phyloP scores from a whole-genome alignment of 805 yeast genomes.

The Saccharomycopsis olivae region DNA sequence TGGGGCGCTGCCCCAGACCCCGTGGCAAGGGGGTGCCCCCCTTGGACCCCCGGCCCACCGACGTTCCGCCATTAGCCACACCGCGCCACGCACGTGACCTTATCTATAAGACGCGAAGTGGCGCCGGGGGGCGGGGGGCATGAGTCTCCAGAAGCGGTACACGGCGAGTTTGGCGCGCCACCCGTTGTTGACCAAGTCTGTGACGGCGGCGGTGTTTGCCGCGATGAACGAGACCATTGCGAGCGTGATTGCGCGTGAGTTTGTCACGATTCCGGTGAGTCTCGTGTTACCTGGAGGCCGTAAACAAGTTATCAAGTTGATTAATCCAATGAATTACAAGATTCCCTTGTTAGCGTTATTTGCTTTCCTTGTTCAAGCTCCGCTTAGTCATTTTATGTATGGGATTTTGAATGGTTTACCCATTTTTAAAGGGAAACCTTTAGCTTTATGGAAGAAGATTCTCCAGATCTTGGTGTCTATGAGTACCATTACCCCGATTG shows the following conservation, averaged over 20 bases:
- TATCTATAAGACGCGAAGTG: no score
- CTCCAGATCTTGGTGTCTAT: slow-evolving; percentile 42
- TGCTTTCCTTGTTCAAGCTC: slow-evolving; percentile 45
- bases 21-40: no score
- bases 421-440: slow-evolving; percentile 30
- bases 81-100: no score
- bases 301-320: slow-evolving; percentile 22
- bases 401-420: slow-evolving; percentile 29
- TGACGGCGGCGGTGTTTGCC: slow-evolving; percentile 46
- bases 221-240: slow-evolving; percentile 51
- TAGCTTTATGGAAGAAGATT: slow-evolving; percentile 30
- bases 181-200: slow-evolving; percentile 49
- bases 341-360: slow-evolving; percentile 45
- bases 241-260: slow-evolving; percentile 37
- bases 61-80: no score
- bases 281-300: slow-evolving; percentile 18
- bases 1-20: no score
- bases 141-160: slow-evolving; percentile 7
- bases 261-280: slow-evolving; percentile 21
- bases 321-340: slow-evolving; percentile 34
- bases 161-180: slow-evolving; percentile 26
- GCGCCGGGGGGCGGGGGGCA: no score
- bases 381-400: slow-evolving; percentile 46
- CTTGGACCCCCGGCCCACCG: no score
- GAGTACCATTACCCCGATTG: slow-evolving; percentile 44